Evolutionary conservation across 163 green algal genomes (phyloP).

Genomic region (Chloromonas sp.): DNA sequence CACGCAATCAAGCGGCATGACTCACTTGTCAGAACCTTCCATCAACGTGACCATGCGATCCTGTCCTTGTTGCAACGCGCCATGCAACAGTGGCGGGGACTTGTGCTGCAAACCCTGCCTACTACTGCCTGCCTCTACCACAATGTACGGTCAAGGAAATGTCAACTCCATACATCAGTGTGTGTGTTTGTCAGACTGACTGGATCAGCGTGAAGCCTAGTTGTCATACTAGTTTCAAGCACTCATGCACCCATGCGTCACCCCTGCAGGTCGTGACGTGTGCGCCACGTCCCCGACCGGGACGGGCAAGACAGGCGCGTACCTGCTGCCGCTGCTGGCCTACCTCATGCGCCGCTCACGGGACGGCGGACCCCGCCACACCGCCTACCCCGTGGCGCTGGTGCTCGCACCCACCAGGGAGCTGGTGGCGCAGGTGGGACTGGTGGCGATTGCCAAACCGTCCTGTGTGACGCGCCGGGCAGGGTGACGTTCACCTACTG

Average conservation of each 20-base stretch:
- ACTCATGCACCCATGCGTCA: not conserved
- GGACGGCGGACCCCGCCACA: conserved; percentile 18
- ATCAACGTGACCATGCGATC: too few species aligned
- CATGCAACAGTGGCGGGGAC: not conserved
- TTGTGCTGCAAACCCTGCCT: not conserved
- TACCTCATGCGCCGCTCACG: conserved; percentile 6
- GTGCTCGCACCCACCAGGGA: conserved; percentile 89
- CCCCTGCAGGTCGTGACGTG: conserved; percentile 29
- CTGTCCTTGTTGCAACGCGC: too few species aligned
- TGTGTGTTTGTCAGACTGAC: not conserved
- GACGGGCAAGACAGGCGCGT: conserved; percentile 36
- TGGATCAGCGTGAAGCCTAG: not conserved
- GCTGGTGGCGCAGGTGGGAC: conserved; percentile 77
- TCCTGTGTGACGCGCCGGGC: too few species aligned
- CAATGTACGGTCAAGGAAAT: too few species aligned
- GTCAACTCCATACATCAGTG: not conserved
- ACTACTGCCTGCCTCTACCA: too few species aligned
- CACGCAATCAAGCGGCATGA: too few species aligned
- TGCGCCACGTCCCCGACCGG: conserved; percentile 31
- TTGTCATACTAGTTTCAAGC: not conserved
- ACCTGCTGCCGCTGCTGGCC: conserved; percentile 28
- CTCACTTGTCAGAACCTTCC: too few species aligned
- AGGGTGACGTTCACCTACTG: not conserved
- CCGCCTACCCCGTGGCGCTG: conserved; percentile 72
- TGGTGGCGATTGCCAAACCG: not conserved